These are phyloP conservation scores for Rhododendron vialii DNA, from an alignment of 148 eudicot genomes.

Conservation along the genomic window DNA sequence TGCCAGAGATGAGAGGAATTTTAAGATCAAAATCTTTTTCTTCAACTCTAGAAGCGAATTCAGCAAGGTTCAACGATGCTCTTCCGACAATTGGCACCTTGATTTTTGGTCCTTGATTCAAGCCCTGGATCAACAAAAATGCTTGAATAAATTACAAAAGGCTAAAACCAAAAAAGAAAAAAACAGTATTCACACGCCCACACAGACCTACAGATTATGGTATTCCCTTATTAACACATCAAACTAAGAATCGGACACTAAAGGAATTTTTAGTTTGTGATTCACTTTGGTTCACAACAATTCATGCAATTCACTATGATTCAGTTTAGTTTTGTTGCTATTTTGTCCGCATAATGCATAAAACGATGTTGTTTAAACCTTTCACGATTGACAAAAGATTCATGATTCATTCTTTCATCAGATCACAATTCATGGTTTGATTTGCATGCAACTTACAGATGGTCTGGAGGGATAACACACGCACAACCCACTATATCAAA, in stretches of 20 bases:
- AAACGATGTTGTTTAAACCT: not conserved
- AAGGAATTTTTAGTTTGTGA: not conserved
- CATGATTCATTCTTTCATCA: not conserved
- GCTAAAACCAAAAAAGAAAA: not conserved
- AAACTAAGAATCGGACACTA: not conserved
- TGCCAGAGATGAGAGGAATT: constrained; percentile 57
- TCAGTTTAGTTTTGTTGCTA: not conserved
- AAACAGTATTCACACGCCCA: not conserved
- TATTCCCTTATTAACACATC: not conserved
- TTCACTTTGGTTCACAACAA: not conserved
- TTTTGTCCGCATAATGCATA: not conserved
- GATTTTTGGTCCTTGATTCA: constrained; percentile 55
- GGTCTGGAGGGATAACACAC: not conserved
- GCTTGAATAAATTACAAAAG: not conserved
- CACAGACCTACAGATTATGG: not conserved
- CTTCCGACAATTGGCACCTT: constrained; percentile 50
- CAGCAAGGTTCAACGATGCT: constrained; percentile 76
- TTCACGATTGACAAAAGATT: not conserved
- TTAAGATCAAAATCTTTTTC: constrained; percentile 55
- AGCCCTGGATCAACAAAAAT: constrained; percentile 34
- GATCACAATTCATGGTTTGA: not conserved
- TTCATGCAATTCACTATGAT: not conserved
- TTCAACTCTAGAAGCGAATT: constrained; percentile 62
- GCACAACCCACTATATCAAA: not conserved
- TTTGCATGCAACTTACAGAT: not conserved